phyloP scores from a whole-genome alignment of 1,284 basidiomycete species.

The Paramarasmius palmivorus region DNA sequence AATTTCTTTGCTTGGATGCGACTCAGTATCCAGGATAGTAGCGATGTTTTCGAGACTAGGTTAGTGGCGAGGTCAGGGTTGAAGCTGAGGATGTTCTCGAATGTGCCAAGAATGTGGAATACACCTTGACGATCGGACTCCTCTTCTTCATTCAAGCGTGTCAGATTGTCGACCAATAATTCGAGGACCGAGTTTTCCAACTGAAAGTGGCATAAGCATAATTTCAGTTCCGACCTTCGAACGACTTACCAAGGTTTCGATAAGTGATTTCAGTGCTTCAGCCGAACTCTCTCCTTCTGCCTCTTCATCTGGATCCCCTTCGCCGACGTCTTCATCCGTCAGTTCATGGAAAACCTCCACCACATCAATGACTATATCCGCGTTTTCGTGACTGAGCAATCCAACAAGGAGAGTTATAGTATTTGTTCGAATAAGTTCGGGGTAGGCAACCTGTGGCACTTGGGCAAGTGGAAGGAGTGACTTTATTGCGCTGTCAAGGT shows the following conservation, averaged over 20 bases:
- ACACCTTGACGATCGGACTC: slow-evolving; percentile 89
- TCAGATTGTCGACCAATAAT: slow-evolving; percentile 87
- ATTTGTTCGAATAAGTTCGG: slow-evolving; percentile 83
- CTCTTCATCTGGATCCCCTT: slow-evolving; percentile 72
- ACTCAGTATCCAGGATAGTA: slow-evolving; percentile 80
- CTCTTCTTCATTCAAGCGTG: slow-evolving; percentile 79
- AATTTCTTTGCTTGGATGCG: slow-evolving; percentile 75
- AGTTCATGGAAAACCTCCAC: slow-evolving; percentile 92
- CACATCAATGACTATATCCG: slow-evolving; percentile 91
- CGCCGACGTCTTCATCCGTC: slow-evolving; percentile 93
- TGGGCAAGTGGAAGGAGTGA: slow-evolving; percentile 89
- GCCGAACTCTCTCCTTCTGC: slow-evolving; percentile 67
- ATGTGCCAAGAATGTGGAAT: slow-evolving; percentile 88
- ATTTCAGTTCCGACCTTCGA: not conserved
- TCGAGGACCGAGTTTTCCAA: slow-evolving; percentile 84
- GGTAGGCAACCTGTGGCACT: slow-evolving; percentile 81
- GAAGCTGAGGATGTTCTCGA: slow-evolving; percentile 91
- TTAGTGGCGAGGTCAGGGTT: slow-evolving; percentile 72
- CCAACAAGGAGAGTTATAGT: slow-evolving; percentile 73
- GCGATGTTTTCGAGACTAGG: slow-evolving; percentile 72
- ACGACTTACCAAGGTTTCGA: slow-evolving; percentile 70
- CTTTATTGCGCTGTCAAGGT: slow-evolving; percentile 87
- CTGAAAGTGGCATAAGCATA: slow-evolving; percentile 37
- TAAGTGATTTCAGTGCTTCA: slow-evolving; percentile 69
- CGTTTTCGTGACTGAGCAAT: slow-evolving; percentile 90